Evolutionary conservation across 352 stramenopile species (phyloP).

Genomic region (Peronospora farinosa): DNA sequence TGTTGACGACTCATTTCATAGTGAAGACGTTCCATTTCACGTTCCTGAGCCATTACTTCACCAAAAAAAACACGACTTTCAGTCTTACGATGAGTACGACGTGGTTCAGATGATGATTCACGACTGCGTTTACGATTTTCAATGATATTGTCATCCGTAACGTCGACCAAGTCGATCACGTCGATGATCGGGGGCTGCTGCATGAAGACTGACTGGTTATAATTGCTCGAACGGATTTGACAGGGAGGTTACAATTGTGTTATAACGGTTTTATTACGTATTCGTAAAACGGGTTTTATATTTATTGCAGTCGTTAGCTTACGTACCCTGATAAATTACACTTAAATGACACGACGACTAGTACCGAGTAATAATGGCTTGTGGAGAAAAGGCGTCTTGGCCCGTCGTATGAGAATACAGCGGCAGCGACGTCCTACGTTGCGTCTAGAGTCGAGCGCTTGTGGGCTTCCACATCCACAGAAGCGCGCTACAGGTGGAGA

Average conservation of each 20-base stretch:
- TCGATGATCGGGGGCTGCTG: not conserved
- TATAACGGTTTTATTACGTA: too few relatives aligned
- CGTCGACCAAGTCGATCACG: conserved; percentile 10
- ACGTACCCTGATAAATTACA: too few relatives aligned
- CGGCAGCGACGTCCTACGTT: conserved; percentile 25
- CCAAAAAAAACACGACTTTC: conserved; percentile 40
- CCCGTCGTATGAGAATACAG: conserved; percentile 17
- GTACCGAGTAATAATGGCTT: not conserved
- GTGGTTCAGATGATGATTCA: conserved; percentile 7
- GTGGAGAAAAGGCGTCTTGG: not conserved
- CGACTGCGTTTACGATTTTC: conserved; percentile 12
- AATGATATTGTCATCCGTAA: conserved; percentile 2
- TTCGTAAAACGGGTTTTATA: too few relatives aligned
- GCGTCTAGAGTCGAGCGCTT: conserved; percentile 58
- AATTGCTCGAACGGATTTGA: conserved; percentile 5
- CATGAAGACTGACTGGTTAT: not conserved
- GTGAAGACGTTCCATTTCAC: conserved; percentile 40
- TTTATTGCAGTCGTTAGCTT: too few relatives aligned
- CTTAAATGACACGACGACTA: not conserved
- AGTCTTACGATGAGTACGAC: conserved; percentile 24
- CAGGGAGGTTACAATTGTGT: not conserved
- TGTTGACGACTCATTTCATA: conserved; percentile 27
- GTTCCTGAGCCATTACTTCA: conserved; percentile 51
- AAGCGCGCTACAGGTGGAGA: conserved; percentile 80
- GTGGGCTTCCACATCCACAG: conserved; percentile 73